Evolutionary conservation across 2,329 filamentous ascomycete genomes (phyloP).

Genomic region (Calonectria fujianensis): DNA sequence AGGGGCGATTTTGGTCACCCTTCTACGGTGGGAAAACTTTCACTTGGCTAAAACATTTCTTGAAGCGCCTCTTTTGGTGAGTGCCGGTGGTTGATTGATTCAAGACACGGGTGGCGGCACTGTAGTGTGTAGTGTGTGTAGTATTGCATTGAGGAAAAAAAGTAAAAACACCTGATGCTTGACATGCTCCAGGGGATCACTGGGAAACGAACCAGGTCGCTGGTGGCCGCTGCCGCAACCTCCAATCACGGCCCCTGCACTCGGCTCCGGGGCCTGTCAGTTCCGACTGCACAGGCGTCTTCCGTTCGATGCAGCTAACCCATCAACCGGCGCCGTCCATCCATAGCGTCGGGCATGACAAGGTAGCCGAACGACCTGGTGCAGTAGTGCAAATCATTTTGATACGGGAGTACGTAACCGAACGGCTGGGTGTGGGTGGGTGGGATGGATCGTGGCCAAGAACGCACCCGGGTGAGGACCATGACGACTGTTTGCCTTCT

Average conservation of each 20-base stretch:
- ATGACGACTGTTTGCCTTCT: background rate
- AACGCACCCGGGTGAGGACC: background rate
- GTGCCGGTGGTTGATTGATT: background rate
- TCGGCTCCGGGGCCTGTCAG: background rate
- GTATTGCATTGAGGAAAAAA: background rate
- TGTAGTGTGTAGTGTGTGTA: background rate
- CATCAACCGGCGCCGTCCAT: conserved; percentile 9
- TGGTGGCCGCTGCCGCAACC: background rate
- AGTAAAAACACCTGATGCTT: conserved; percentile 13
- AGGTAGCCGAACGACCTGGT: background rate
- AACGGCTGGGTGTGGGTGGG: background rate
- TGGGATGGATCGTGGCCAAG: background rate
- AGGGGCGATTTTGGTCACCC: background rate
- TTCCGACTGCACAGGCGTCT: background rate
- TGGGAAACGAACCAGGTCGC: background rate
- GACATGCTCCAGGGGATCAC: background rate
- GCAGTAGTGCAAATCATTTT: conserved; percentile 10
- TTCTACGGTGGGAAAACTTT: too few relatives aligned
- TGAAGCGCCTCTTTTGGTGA: background rate
- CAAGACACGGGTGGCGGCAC: background rate
- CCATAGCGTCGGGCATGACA: conserved; percentile 8
- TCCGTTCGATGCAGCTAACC: background rate
- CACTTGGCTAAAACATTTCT: background rate
- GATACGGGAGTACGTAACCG: background rate
- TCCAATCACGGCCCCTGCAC: background rate